Evolutionary conservation across 768 basidiomycete genomes (phyloP), one percentile per base, ranked within the genome.

Genomic region (Leucosporidium scottii): DNA sequence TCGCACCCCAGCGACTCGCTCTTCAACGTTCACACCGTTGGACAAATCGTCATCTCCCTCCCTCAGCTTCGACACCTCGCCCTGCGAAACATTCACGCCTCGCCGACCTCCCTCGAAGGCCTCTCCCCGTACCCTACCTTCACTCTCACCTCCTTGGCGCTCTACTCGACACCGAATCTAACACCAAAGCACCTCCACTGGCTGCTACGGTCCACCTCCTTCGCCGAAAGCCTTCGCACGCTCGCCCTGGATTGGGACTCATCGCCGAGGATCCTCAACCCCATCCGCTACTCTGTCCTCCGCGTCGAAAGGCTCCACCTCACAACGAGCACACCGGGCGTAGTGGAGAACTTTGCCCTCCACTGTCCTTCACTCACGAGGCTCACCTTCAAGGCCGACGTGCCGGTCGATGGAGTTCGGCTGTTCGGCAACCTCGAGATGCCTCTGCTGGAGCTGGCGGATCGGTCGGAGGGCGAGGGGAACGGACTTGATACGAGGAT

Each of bases 11-110:
- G 62, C 36, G 34, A 59, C 31, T 36, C 34, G 18, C 44, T 62
- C 58, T 62, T 75, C 74, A 66, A 63, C 65, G 30, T 74, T 39
- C 51, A 64, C n/a, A 65, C 69, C 15, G 55, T 73, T 47, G 66
- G 64, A 0, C 61, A 57, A 25, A n/a, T 74, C 55, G 30, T 74
- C 39, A 20, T 28, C 15, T 23, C 48, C 25, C 4, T 66, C 6
- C 65, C 69, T 1, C 25, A 31, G 15, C 58, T 69, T 13, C 0
- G 15, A 0, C 27, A 68, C 55, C 65, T 69, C 55, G 59, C 51
- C 34, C 55, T 68, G 17, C 56, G 63, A 1, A 20, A 63, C 56
- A 3, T 74, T 20, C 34, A 27, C 18, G 30, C 31, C 21, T 28
- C 3, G 1, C 13, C 49, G 5, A 12, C 27, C 27, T 36, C 62